phyloP scores from a whole-genome alignment of 169 alveolate genomes.

The Toxoplasma gondii region DNA sequence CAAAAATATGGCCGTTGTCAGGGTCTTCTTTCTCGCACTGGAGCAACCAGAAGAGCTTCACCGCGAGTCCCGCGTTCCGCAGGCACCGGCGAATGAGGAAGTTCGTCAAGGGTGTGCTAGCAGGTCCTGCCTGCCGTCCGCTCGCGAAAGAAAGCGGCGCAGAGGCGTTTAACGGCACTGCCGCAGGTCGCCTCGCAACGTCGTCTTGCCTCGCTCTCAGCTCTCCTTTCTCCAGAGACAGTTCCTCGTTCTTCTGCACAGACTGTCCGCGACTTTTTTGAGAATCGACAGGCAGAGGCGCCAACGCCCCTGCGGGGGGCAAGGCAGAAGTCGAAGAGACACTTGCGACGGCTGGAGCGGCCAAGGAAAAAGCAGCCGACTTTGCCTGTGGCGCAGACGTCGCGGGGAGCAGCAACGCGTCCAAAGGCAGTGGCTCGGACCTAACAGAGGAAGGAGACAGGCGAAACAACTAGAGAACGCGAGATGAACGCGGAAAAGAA shows the following conservation, averaged over 20 bases:
- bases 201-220: too few species aligned
- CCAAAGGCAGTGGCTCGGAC: conserved; percentile 1
- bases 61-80: background rate
- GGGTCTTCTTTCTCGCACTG: conserved; percentile 42
- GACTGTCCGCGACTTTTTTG: too few species aligned
- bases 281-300: too few species aligned
- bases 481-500: background rate
- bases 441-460: background rate
- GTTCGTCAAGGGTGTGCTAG: conserved; percentile 17
- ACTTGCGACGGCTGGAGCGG: background rate
- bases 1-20: conserved; percentile 32
- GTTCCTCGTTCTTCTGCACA: too few species aligned
- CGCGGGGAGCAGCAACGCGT: background rate
- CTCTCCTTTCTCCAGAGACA: too few species aligned
- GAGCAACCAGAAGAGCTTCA: background rate
- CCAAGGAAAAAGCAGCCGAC: background rate
- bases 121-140: background rate
- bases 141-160: too few species aligned
- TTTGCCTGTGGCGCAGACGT: background rate
- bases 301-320: too few species aligned
- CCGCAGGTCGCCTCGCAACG: background rate
- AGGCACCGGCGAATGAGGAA: conserved; percentile 23
- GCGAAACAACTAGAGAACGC: background rate
- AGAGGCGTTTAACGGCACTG: background rate
- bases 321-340: background rate